These are phyloP conservation scores for Byssochlamys sp. DNA, from an alignment of 2,329 filamentous ascomycete genomes.

Conservation along the genomic window DNA sequence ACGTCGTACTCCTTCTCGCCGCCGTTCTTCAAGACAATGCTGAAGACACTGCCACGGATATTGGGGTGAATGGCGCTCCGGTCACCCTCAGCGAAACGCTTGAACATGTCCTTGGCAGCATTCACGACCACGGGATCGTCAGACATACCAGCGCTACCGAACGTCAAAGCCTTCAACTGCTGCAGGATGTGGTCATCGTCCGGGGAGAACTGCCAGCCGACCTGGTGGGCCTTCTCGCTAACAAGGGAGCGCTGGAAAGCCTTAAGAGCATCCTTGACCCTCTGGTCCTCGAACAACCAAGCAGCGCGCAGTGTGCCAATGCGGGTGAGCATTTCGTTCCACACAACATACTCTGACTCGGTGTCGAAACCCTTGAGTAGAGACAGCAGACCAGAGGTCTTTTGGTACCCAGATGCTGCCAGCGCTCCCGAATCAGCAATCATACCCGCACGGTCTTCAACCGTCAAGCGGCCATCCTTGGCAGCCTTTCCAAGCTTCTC, in stretches of 20 bases:
- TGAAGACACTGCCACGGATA: conserved; percentile 75
- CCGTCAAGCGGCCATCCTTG: conserved; percentile 66
- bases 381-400: conserved; percentile 78
- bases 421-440: conserved; percentile 85
- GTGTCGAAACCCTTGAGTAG: conserved; percentile 72
- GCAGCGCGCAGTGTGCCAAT: conserved; percentile 69
- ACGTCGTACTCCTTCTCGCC: conserved; percentile 77
- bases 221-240: conserved; percentile 68
- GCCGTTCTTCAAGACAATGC: conserved; percentile 72
- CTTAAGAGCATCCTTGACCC: conserved; percentile 63
- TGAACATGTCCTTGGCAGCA: conserved; percentile 82
- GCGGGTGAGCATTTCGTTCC: conserved; percentile 79
- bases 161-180: conserved; percentile 88
- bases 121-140: conserved; percentile 70
- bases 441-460: conserved; percentile 90
- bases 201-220: conserved; percentile 81
- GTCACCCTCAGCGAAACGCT: conserved; percentile 71
- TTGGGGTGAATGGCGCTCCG: conserved; percentile 79
- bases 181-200: conserved; percentile 80
- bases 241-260: conserved; percentile 72
- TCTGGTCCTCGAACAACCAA: conserved; percentile 78
- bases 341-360: conserved; percentile 84
- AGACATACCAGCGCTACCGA: conserved; percentile 68
- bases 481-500: conserved; percentile 80
- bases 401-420: conserved; percentile 82